Evolutionary conservation across 2,329 filamentous ascomycete genomes (phyloP).

Genomic region (Fusarium veterinarium): DNA sequence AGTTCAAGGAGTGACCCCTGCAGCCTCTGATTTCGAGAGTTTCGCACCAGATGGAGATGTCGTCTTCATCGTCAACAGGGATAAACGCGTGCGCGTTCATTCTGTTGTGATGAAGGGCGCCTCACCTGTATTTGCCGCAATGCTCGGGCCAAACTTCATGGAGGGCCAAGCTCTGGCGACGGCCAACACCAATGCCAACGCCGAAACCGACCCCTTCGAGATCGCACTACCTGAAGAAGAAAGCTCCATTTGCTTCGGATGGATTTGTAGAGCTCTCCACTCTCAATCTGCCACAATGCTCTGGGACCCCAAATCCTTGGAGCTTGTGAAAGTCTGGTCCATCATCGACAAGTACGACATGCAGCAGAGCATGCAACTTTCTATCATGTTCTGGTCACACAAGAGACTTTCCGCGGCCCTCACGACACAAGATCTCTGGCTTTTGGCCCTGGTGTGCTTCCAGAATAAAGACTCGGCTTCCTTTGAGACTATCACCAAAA

Average conservation of each 20-base stretch:
- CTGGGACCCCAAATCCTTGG: neutral
- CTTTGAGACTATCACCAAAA: neutral
- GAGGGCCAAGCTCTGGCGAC: neutral
- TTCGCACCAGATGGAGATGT: neutral
- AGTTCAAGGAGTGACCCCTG: no score
- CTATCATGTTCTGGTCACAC: neutral
- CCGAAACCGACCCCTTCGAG: neutral
- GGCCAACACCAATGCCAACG: neutral
- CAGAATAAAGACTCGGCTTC: neutral
- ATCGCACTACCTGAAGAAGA: slow-evolving; percentile 7
- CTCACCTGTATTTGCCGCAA: neutral
- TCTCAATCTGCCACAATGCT: neutral
- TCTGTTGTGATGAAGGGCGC: neutral
- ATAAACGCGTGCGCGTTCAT: neutral
- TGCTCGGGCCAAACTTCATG: slow-evolving; percentile 3
- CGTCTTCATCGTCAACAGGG: neutral
- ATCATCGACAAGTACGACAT: slow-evolving; percentile 16
- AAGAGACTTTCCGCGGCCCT: accelerated
- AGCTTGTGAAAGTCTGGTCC: neutral
- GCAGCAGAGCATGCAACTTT: slow-evolving; percentile 1
- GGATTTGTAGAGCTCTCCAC: slow-evolving; percentile 6
- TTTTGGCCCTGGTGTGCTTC: neutral
- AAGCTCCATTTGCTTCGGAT: neutral
- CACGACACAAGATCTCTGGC: neutral
- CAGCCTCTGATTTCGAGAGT: neutral